Evolutionary conservation across 75 land plant species (phyloP).

Genomic region (Larix kaempferi): DNA sequence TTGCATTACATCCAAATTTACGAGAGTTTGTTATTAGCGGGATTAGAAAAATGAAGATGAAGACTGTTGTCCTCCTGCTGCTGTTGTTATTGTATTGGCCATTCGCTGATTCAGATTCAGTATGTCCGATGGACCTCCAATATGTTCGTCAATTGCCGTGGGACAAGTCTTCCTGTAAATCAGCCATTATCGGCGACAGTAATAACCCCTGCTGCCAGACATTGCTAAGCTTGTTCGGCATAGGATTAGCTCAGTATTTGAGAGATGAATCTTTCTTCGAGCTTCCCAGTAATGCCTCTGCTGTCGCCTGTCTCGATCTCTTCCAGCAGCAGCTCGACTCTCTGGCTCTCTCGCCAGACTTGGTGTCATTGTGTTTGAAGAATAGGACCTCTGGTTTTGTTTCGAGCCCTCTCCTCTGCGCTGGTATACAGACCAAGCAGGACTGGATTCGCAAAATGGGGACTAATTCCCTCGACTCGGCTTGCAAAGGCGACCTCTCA

Average conservation of each 20-base stretch:
- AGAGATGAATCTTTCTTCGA: conserved; percentile 42
- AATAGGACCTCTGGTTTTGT: conserved; percentile 29
- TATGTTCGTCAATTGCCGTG: conserved; percentile 34
- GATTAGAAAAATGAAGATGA: no score
- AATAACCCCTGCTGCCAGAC: conserved; percentile 47
- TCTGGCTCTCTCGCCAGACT: conserved; percentile 17
- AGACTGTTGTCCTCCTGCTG: no score
- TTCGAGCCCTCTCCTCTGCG: conserved; percentile 32
- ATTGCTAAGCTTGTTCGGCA: conserved; percentile 41
- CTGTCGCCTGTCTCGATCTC: conserved; percentile 39
- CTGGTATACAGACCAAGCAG: conserved; percentile 29
- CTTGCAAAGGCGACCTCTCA: conserved; percentile 48
- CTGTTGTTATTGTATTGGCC: no score
- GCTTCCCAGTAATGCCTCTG: conserved; percentile 46
- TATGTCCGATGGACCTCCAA: conserved; percentile 35
- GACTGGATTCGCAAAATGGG: conserved; percentile 46
- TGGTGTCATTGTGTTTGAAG: conserved; percentile 32
- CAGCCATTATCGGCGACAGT: neutral
- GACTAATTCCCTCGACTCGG: conserved; percentile 22
- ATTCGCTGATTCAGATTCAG: no score
- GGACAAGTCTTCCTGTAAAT: conserved; percentile 24
- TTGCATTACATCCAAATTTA: no score
- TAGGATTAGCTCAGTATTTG: conserved; percentile 50
- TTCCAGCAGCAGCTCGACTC: conserved; percentile 26
- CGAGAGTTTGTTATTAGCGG: no score